These are phyloP conservation scores for Cadophora gregata DNA, from an alignment of 2,329 filamentous ascomycete species.

Conservation along the genomic window DNA sequence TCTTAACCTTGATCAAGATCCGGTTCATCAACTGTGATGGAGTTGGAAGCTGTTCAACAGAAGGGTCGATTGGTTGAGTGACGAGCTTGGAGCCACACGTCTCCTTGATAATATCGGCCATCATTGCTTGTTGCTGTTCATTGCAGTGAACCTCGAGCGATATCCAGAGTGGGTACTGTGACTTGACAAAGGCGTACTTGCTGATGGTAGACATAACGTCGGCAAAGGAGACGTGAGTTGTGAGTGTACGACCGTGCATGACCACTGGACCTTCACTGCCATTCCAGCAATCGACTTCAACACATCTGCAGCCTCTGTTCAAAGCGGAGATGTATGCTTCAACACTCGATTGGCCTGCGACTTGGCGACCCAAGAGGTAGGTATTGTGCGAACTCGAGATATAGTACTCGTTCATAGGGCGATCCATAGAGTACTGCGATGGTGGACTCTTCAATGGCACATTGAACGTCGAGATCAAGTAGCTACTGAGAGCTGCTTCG, in stretches of 20 bases:
- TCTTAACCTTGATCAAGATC: conserved; percentile 95
- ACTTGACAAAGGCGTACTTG: conserved; percentile 89
- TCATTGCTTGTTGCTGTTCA: conserved; percentile 78
- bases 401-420: conserved; percentile 94
- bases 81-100: conserved; percentile 83
- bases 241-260: conserved; percentile 88
- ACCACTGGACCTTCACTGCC: conserved; percentile 88
- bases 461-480: conserved; percentile 77
- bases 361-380: conserved; percentile 89
- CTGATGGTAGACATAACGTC: conserved; percentile 94
- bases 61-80: conserved; percentile 73
- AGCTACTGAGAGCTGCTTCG: conserved; percentile 78
- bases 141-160: conserved; percentile 96
- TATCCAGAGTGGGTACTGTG: conserved; percentile 88
- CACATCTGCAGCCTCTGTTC: conserved; percentile 87
- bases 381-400: conserved; percentile 99
- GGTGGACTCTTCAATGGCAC: conserved; percentile 66
- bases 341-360: conserved; percentile 87
- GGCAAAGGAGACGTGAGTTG: conserved; percentile 84
- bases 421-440: conserved; percentile 70
- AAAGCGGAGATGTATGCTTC: conserved; percentile 94
- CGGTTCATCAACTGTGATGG: conserved; percentile 84
- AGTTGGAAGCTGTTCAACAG: conserved; percentile 74
- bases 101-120: conserved; percentile 89
- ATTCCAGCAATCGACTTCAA: conserved; percentile 99